Conservation (phyloP, 768 basidiomycete species). For the Leccinellum rugosiceps region DNA sequence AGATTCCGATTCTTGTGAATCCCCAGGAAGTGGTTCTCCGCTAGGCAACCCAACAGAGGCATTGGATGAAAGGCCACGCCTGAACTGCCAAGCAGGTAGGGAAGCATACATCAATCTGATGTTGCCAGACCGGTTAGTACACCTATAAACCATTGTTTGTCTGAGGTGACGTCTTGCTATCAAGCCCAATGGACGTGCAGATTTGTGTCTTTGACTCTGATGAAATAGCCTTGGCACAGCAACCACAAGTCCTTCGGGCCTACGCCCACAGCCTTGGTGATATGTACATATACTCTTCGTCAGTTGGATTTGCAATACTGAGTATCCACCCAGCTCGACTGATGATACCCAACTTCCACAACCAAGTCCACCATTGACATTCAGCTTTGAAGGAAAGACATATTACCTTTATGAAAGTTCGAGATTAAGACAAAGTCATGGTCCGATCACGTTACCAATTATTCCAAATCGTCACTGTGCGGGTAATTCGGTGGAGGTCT, state of each 20-base stretch:
- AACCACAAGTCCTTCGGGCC: conserved; percentile 40
- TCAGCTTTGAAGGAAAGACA: conserved; percentile 34
- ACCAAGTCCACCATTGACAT: conserved; percentile 46
- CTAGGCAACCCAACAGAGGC: background rate
- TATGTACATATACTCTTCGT: conserved; percentile 38
- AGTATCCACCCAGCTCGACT: conserved; percentile 32
- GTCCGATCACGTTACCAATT: conserved; percentile 17
- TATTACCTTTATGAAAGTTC: conserved; percentile 48
- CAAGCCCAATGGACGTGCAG: conserved; percentile 57
- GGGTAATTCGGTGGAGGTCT: conserved; percentile 14
- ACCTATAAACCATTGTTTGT: background rate
- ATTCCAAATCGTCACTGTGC: background rate
- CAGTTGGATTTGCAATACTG: background rate
- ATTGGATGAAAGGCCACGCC: background rate
- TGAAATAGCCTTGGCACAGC: conserved; percentile 26
- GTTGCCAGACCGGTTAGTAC: conserved; percentile 53
- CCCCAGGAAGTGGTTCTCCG: background rate
- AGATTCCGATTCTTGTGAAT: background rate
- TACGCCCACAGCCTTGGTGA: conserved; percentile 40
- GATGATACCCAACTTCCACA: conserved; percentile 28
- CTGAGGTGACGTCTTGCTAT: conserved; percentile 9
- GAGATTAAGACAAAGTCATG: conserved; percentile 45
- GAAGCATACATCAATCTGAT: conserved; percentile 45
- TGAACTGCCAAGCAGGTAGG: conserved; percentile 35
- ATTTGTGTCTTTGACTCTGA: conserved; percentile 40